Base-by-base conservation (phyloP, 129 eudicot species). In the Rutidosis leptorrhynchoides region DNA sequence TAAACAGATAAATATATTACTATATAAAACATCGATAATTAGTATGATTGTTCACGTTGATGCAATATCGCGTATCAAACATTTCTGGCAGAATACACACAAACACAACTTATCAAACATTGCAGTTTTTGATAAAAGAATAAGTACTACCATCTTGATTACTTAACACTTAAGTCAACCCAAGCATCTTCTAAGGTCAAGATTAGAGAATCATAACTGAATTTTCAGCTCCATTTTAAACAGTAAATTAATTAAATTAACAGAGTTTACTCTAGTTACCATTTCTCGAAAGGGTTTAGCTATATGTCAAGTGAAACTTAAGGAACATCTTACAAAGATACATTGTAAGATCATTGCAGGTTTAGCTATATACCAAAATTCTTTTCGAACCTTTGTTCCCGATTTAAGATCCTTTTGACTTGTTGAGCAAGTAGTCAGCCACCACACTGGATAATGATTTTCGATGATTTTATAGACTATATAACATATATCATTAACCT, bases 251-350 rank as follows among this genome's bases (percentile, higher is more conserved):
- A n/a, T n/a, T n/a, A n/a, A n/a, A n/a, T n/a, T 11, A 54, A 15
- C 2, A 51, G 0, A 71, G 51, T 62, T 62, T 15, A 23, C 9
- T 17, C 3, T 23, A n/a, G n/a, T 46, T n/a, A 17, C 29, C 27
- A 72, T 30, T 30, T 14, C 43, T 20, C 19, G 53, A 25, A 35
- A 24, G 14, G 24, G 30, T 37, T 16, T 37, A 72, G 12, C 54
- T 43, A 54, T 16, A 63, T 52, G 22, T 52, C 77, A 72, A 63
- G 19, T 53, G 24, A 69, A 37, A 24, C 29, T 35, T 63, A 70
- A 19, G 46, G 49, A 59, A 43, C 32, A 56, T 1, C 26, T 60
- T 28, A 48, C 26, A 6, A 71, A 21, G 1, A 6, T 5, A 20
- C 20, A 17, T 51, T 23, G 23, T 6, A 21, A 49, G 21, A 17